Base-by-base conservation (phyloP, 2,329 filamentous ascomycete genomes). In the Didymella glomerata region DNA sequence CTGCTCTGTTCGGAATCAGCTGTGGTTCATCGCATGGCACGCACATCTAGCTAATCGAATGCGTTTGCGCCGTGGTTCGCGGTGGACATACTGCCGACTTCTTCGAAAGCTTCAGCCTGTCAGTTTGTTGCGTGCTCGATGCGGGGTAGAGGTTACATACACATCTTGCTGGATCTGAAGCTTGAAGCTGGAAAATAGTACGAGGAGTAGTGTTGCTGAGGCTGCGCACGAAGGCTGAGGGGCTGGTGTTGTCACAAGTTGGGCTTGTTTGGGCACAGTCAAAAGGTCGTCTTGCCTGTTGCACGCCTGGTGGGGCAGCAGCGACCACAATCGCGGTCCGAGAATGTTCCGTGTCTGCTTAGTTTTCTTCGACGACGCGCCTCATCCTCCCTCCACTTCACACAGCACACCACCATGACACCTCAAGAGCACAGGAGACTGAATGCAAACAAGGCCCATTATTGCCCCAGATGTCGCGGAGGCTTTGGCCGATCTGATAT, bases 1-100 rank as follows among this genome's bases (percentile, higher is more conserved):
- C 81, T 96, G 86, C 78, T 89, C 93, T 97, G 72, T 60, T 42
- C 34, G 47, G 44, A 20, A 36, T 73, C 57, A 70, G 68, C 64
- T 57, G 54, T 34, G 11, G 40, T 49, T n/a, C 40, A 14, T 16
- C 16, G n/a, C 38, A 20, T 25, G 14, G 47, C 27, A 52, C 52
- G 30, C 18, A 30, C 9, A 11, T 20, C 47, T 25, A 41, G 25
- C 16, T 34, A 14, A 13, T 25, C 34, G 34, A 27, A n/a, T 34
- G 42, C 44, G 48, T n/a, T 55, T 10, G 25, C 30, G 48, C 48
- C 20, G 38, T 48, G 30, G 48, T 45, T 38, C 22, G 48, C 14
- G 52, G 42, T 42, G 25, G 59, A 76, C 78, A 66, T 76, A 82
- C 81, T 74, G 67, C 79, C 81, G 62, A 82, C 54, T 49, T 54